A percentile compares a stretch with the other conserved stretches of the same genome.
Evolutionary conservation across 108 stramenopile species (phyloP).

Genomic region (Fragilaria crotonensis): DNA sequence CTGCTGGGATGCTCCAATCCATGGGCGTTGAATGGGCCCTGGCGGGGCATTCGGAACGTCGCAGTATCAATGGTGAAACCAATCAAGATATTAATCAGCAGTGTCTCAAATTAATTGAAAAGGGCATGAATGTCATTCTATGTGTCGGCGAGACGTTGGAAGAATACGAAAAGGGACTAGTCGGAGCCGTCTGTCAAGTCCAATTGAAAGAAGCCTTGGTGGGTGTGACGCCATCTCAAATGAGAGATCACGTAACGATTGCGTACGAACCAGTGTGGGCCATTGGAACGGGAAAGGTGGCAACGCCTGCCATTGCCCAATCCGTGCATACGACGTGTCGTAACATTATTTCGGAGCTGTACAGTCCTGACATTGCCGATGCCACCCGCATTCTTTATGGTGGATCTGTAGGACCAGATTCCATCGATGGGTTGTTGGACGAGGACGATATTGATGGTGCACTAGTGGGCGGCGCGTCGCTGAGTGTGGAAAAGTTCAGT

Average conservation of each 20-base stretch:
- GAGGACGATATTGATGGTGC: constrained; percentile 94
- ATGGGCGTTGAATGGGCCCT: constrained; percentile 89
- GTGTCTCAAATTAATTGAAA: constrained; percentile 76
- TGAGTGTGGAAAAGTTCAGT: constrained; percentile 79
- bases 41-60: constrained; percentile 96
- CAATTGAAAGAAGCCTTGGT: constrained; percentile 84
- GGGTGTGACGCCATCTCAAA: constrained; percentile 61
- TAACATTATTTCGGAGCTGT: constrained; percentile 65
- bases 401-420: constrained; percentile 88
- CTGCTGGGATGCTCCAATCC: constrained; percentile 78
- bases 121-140: constrained; percentile 88
- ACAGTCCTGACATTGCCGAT: constrained; percentile 70
- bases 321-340: constrained; percentile 79
- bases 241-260: constrained; percentile 82
- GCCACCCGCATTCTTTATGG: constrained; percentile 86
- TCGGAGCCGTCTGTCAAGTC: constrained; percentile 79
- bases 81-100: constrained; percentile 90
- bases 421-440: constrained; percentile 88
- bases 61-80: constrained; percentile 84
- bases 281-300: constrained; percentile 68
- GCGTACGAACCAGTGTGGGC: constrained; percentile 96
- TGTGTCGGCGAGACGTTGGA: constrained; percentile 96
- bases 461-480: constrained; percentile 94
- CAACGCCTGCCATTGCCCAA: constrained; percentile 66
- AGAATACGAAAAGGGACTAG: constrained; percentile 89